Evolutionary conservation across 495 filamentous ascomycete species (phyloP).

Genomic region (Podospora pseudopauciseta): DNA sequence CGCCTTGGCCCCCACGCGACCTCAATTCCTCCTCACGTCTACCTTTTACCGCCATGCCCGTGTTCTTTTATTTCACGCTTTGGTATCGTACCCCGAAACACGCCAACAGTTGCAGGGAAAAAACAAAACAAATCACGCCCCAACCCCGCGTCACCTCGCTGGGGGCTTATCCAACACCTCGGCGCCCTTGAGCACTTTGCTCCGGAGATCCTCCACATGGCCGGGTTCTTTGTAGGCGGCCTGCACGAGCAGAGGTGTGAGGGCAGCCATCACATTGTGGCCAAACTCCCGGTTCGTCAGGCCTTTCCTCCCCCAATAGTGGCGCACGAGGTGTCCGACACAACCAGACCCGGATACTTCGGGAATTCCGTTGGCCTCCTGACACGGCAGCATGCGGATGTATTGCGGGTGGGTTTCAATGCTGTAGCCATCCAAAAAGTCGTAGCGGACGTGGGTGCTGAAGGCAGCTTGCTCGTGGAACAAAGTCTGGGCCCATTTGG

Average conservation of each 20-base stretch:
- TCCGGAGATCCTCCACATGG: slow-evolving; percentile 21
- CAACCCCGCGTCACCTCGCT: not conserved
- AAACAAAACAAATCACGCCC: not conserved
- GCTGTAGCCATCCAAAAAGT: slow-evolving; percentile 30
- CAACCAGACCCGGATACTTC: slow-evolving; percentile 20
- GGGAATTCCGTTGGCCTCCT: slow-evolving; percentile 32
- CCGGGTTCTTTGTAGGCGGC: slow-evolving; percentile 15
- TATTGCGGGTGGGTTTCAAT: slow-evolving; percentile 24
- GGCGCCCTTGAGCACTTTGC: slow-evolving; percentile 22
- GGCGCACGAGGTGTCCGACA: slow-evolving; percentile 28
- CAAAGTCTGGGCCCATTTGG: slow-evolving; percentile 22
- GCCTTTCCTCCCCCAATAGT: slow-evolving; percentile 29
- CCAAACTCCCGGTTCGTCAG: slow-evolving; percentile 22
- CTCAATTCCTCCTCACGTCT: too few species aligned
- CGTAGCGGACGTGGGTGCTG: slow-evolving; percentile 29
- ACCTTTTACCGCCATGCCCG: too few species aligned
- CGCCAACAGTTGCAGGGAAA: not conserved
- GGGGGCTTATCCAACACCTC: slow-evolving; percentile 18
- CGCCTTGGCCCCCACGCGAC: too few species aligned
- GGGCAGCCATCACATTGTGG: slow-evolving; percentile 24
- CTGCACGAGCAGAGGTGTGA: slow-evolving; percentile 25
- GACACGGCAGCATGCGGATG: slow-evolving; percentile 26
- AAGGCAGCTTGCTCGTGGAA: slow-evolving; percentile 34
- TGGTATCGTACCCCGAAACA: slow-evolving; percentile 1
- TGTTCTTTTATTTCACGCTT: not conserved